These are phyloP conservation scores for Ophiostoma himal-ulmi DNA, from an alignment of 2,329 filamentous ascomycete genomes.

Conservation along the genomic window DNA sequence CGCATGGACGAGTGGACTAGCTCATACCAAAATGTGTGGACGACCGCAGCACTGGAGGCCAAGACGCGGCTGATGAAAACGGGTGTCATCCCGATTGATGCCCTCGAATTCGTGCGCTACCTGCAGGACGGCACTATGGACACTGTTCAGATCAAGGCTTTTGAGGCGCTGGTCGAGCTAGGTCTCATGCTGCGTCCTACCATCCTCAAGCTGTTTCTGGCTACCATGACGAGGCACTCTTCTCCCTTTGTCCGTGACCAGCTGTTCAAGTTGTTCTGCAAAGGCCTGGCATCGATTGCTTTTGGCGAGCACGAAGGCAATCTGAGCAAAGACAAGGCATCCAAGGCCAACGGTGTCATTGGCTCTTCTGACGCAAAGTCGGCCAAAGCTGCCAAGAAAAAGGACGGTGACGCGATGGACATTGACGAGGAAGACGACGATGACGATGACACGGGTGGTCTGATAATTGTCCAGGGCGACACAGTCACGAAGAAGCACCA, in stretches of 20 bases:
- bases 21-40: constrained; percentile 63
- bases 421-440: constrained; percentile 28
- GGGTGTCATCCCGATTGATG: constrained; percentile 50
- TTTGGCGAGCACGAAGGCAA: constrained; percentile 57
- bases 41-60: constrained; percentile 56
- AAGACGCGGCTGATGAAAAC: constrained; percentile 60
- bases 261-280: constrained; percentile 54
- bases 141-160: constrained; percentile 59
- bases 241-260: constrained; percentile 58
- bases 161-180: constrained; percentile 59
- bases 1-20: constrained; percentile 63
- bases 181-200: constrained; percentile 51
- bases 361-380: background rate
- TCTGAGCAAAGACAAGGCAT: background rate
- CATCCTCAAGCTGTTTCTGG: constrained; percentile 53
- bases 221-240: constrained; percentile 54
- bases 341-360: constrained; percentile 26
- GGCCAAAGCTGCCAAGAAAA: constrained; percentile 7
- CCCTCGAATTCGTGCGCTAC: constrained; percentile 57
- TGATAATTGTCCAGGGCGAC: constrained; percentile 45
- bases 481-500: constrained; percentile 40
- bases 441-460: constrained; percentile 35
- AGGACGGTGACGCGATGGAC: constrained; percentile 39
- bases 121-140: constrained; percentile 59
- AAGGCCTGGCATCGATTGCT: constrained; percentile 57